Evolutionary conservation across 192 early-diverging fungal species (phyloP).

Genomic region (Gigaspora rosea): DNA sequence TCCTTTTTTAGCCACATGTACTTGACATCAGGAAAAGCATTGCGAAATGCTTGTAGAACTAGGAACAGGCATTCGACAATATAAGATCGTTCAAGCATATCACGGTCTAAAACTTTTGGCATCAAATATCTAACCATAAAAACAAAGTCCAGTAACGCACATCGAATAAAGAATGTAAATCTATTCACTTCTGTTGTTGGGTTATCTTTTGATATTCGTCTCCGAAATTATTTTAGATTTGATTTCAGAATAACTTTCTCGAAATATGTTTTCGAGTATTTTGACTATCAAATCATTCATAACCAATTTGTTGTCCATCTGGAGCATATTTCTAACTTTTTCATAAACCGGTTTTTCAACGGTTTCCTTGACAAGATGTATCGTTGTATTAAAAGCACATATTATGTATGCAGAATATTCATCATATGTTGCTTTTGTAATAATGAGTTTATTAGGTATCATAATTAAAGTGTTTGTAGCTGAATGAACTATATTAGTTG

Average conservation of each 20-base stretch:
- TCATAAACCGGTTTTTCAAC: too few relatives aligned
- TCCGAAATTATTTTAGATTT: too few relatives aligned
- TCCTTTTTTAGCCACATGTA: conserved; percentile 10
- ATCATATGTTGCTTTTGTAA: conserved; percentile 24
- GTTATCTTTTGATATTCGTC: too few relatives aligned
- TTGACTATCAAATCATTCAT: too few relatives aligned
- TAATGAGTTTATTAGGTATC: conserved; percentile 28
- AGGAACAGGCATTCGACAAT: conserved; percentile 8
- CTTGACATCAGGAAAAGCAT: conserved; percentile 8
- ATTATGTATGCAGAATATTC: conserved; percentile 17
- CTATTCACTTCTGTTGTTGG: too few relatives aligned
- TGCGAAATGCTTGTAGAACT: conserved; percentile 18
- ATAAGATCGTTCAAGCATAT: conserved; percentile 20
- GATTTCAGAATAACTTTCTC: too few relatives aligned
- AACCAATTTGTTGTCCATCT: too few relatives aligned
- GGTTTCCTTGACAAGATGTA: too few relatives aligned
- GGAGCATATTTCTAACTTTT: too few relatives aligned
- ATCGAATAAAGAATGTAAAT: background rate
- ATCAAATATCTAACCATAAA: conserved; percentile 17
- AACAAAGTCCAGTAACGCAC: conserved; percentile 24
- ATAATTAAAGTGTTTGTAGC: background rate
- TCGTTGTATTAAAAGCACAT: background rate
- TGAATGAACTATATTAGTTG: too few relatives aligned
- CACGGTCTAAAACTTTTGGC: conserved; percentile 17
- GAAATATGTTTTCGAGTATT: too few relatives aligned